phyloP scores from a whole-genome alignment of 768 basidiomycete genomes.

The Agaricus subrufescens region DNA sequence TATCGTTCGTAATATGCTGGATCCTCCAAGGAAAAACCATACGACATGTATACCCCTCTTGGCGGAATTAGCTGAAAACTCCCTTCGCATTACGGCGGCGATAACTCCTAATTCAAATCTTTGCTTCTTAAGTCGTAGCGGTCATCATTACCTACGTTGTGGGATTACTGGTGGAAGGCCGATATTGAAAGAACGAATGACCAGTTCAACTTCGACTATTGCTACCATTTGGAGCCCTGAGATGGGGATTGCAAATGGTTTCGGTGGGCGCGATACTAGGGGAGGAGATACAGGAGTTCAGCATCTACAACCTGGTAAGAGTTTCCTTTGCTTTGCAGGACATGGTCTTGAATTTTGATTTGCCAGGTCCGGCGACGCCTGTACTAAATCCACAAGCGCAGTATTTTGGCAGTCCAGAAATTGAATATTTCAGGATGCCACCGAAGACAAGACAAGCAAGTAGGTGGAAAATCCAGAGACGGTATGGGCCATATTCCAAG shows the following conservation, averaged over 20 bases:
- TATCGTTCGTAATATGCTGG: slow-evolving; percentile 56
- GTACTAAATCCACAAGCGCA: slow-evolving; percentile 24
- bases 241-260: neutral
- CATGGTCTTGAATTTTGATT: neutral
- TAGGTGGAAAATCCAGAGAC: slow-evolving; percentile 86
- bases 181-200: neutral
- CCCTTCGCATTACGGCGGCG: neutral
- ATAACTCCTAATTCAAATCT: too few species aligned
- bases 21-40: slow-evolving; percentile 50
- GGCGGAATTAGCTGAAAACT: slow-evolving; percentile 45
- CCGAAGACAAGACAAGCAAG: slow-evolving; percentile 50
- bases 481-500: too few species aligned
- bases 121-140: neutral
- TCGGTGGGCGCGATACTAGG: neutral
- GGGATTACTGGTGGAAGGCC: neutral
- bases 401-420: slow-evolving; percentile 54
- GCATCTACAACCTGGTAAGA: neutral
- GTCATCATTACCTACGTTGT: neutral
- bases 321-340: neutral
- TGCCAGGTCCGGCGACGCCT: slow-evolving; percentile 44
- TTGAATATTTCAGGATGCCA: slow-evolving; percentile 53
- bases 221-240: slow-evolving; percentile 13
- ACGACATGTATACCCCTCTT: slow-evolving; percentile 55
- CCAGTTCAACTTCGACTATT: slow-evolving; percentile 22
- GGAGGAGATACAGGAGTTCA: neutral